phyloP scores from a whole-genome alignment of 2,329 filamentous ascomycete species.

The Trichoderma koningii region DNA sequence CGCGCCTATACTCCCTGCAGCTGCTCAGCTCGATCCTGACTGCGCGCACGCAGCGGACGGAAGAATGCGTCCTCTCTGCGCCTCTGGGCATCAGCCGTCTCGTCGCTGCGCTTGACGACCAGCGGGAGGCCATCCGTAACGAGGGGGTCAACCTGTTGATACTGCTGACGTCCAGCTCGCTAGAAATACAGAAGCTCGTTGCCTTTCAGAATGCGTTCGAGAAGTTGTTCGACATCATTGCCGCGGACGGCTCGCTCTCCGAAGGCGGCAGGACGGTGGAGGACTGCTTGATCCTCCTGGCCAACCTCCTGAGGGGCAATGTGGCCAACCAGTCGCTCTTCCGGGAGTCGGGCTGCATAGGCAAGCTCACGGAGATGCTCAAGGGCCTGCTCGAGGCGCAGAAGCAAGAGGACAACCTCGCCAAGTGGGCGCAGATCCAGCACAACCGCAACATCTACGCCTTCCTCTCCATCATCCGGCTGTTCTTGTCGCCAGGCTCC shows the following conservation, averaged over 20 bases:
- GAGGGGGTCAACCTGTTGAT: conserved; percentile 85
- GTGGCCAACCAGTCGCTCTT: conserved; percentile 92
- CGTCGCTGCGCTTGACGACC: conserved; percentile 81
- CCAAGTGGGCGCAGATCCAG: conserved; percentile 74
- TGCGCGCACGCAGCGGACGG: conserved; percentile 85
- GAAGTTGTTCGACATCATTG: conserved; percentile 78
- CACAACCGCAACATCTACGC: conserved; percentile 91
- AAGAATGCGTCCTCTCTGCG: conserved; percentile 90
- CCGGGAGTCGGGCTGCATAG: conserved; percentile 82
- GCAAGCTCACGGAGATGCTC: conserved; percentile 70
- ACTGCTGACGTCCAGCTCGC: conserved; percentile 80
- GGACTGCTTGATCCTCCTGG: conserved; percentile 87
- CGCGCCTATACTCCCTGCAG: conserved; percentile 86
- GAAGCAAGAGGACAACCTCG: conserved; percentile 59
- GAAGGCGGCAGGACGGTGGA: conserved; percentile 87
- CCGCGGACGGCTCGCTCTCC: conserved; percentile 75
- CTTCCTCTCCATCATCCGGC: conserved; percentile 77
- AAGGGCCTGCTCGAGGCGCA: conserved; percentile 58
- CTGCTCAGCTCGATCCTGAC: conserved; percentile 82
- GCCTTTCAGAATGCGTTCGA: conserved; percentile 95
- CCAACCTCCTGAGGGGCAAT: conserved; percentile 85
- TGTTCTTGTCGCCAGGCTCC: conserved; percentile 83
- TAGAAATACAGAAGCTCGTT: conserved; percentile 91
- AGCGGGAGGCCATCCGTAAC: conserved; percentile 82
- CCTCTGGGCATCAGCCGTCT: conserved; percentile 85